Conservation (phyloP, 176 grass and related monocot genomes). For the Oropetium thomaeum region DNA sequence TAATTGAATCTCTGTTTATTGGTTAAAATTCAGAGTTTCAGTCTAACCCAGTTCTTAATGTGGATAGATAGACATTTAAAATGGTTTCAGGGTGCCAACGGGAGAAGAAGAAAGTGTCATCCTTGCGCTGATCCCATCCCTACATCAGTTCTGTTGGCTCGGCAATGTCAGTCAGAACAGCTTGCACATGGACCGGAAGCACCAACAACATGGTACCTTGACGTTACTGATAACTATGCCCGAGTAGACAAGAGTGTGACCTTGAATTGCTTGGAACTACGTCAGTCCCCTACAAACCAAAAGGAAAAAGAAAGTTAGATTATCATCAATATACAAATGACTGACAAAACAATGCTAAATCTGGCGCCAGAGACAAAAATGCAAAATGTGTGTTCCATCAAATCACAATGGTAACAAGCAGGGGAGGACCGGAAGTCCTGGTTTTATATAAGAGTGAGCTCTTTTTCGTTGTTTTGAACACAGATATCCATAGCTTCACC, state of each 20-base stretch:
- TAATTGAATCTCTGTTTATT: not conserved
- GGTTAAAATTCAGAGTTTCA: not conserved
- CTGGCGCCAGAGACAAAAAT: not conserved
- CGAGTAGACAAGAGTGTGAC: conserved; percentile 89
- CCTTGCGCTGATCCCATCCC: too few relatives aligned
- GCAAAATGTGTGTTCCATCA: not conserved
- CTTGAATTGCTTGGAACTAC: conserved; percentile 88
- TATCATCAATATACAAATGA: not conserved
- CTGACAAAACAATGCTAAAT: not conserved
- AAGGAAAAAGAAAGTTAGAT: not conserved
- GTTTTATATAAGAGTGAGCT: not conserved
- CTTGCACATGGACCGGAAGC: too few relatives aligned
- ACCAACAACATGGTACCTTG: too few relatives aligned
- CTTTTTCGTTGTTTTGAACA: too few relatives aligned
- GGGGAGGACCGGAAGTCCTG: not conserved
- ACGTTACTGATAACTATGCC: conserved; percentile 76
- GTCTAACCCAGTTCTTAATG: too few relatives aligned
- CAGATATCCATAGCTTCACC: conserved; percentile 67
- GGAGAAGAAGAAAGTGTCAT: too few relatives aligned
- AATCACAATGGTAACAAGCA: not conserved
- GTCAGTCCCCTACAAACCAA: conserved; percentile 71
- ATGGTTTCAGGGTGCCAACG: not conserved
- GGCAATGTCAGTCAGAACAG: too few relatives aligned
- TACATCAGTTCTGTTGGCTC: too few relatives aligned
- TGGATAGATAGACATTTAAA: not conserved